Percentiles rank a stretch among this genome's conserved stretches.
These are phyloP conservation scores for Adansonia rubrostipa DNA, from an alignment of 441 rosid species.

Conservation along the genomic window DNA sequence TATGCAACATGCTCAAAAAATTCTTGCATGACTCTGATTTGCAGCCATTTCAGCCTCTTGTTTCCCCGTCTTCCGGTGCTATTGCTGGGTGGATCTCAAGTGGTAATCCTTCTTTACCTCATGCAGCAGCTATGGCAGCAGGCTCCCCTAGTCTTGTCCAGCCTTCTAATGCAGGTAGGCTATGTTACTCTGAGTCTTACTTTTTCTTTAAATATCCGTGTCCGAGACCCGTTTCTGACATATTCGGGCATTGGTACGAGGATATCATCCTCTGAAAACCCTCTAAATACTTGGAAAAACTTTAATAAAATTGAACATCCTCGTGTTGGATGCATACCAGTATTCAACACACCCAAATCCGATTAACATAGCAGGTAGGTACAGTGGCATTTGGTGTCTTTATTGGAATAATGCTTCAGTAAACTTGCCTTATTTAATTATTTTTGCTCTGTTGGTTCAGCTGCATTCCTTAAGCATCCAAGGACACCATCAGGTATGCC, in stretches of 20 bases:
- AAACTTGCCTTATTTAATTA: slow-evolving; percentile 6
- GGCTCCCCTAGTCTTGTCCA: slow-evolving; percentile 52
- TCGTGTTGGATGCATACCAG: too few species aligned
- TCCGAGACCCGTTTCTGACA: too few species aligned
- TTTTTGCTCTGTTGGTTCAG: slow-evolving; percentile 33
- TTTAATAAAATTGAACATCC: too few species aligned
- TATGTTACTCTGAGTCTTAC: too few species aligned
- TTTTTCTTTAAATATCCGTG: too few species aligned
- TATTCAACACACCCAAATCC: too few species aligned
- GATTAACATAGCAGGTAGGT: slow-evolving; percentile 37
- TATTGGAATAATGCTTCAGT: slow-evolving; percentile 10
- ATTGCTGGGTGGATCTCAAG: slow-evolving; percentile 66
- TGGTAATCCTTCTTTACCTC: slow-evolving; percentile 53
- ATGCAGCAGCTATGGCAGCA: slow-evolving; percentile 53
- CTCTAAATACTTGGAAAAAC: too few species aligned
- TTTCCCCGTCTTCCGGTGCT: slow-evolving; percentile 55
- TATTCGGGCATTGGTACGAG: too few species aligned
- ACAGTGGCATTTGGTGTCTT: slow-evolving; percentile 3
- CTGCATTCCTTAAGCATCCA: slow-evolving; percentile 66
- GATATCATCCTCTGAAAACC: too few species aligned
- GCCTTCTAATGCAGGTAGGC: slow-evolving; percentile 51
- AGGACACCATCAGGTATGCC: slow-evolving; percentile 63
- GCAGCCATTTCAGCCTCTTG: slow-evolving; percentile 69
- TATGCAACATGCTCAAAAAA: slow-evolving; percentile 12
- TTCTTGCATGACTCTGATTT: slow-evolving; percentile 19